Evolutionary conservation across 495 filamentous ascomycete genomes (phyloP).

Genomic region (Cercophora samala): DNA sequence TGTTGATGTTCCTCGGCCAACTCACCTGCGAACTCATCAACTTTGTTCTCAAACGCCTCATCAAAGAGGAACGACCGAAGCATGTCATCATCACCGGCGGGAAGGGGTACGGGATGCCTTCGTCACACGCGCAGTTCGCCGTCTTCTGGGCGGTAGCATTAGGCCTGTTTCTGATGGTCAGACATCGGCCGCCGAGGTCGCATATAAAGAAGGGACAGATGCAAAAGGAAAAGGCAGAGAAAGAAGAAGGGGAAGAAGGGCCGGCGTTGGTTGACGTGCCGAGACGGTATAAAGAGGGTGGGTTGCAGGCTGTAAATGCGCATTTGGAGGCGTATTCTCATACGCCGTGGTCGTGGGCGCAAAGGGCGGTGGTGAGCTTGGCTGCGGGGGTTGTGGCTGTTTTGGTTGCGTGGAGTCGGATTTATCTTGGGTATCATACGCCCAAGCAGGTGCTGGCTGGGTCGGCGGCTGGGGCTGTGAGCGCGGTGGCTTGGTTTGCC

Average conservation of each 20-base stretch:
- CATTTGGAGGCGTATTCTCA: constrained; percentile 36
- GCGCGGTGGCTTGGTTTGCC: constrained; percentile 75
- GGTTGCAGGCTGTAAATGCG: constrained; percentile 19
- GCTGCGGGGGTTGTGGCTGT: constrained; percentile 58
- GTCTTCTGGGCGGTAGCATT: constrained; percentile 83
- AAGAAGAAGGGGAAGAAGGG: not conserved
- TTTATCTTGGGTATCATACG: constrained; percentile 95
- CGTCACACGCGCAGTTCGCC: constrained; percentile 92
- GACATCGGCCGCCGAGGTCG: constrained; percentile 57
- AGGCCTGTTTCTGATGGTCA: constrained; percentile 72
- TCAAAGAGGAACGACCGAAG: constrained; percentile 85
- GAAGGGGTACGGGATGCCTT: constrained; percentile 99
- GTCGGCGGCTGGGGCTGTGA: constrained; percentile 63
- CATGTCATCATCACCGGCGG: constrained; percentile 65
- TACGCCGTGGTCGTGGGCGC: constrained; percentile 53
- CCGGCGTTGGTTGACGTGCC: not conserved
- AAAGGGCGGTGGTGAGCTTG: constrained; percentile 56
- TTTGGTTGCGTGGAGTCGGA: constrained; percentile 70
- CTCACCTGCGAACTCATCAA: constrained; percentile 93
- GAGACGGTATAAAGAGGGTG: constrained; percentile 19
- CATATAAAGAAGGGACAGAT: not conserved
- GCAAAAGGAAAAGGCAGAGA: not conserved
- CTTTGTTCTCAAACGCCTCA: constrained; percentile 79
- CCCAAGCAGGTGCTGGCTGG: constrained; percentile 81
- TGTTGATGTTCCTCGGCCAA: constrained; percentile 89